Base-by-base conservation (phyloP, 345 rosid species). In the Populus nigra region DNA sequence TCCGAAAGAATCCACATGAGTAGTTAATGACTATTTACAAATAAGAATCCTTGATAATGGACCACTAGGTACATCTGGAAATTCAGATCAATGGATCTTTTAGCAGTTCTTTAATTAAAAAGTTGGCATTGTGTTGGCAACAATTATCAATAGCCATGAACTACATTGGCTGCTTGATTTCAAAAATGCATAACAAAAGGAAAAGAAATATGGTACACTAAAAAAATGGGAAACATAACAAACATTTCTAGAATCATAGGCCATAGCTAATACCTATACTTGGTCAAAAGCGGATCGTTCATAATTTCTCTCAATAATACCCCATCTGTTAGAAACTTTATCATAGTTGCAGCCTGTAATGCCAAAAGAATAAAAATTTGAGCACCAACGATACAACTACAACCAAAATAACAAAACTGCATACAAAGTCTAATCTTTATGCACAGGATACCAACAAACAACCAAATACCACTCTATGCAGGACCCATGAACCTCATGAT, bases 241-340 rank as follows among this genome's bases (percentile, higher is more conserved):
- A 55, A 57, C 29, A 25, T 27, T 36, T 49, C 25, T 73, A 67
- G 36, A 82, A 50, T 45, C 67, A 78, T 41, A 47, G 50, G 16
- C 5, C 50, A 47, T 59, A 86, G 77, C 6, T 57, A 72, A 75
- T 88, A 93, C 99, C 99, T 93, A 71, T 95, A 95, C 79, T 93
- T 95, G 8, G 97, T 90, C 90, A 95, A 89, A 75, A 95, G 96
- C 53, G 98, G 99, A 90, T 95, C 99, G 68, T 90, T 98, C 99
- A 95, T 95, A 98, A 95, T 91, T 85, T 95, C 99, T 84, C 98
- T 89, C 18, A 96, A 91, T 59, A 96, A 83, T 15, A 96, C 94
- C 71, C 98, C 98, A 85, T 93, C 99, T 1, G 98, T 96, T 69
- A 93, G 96, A 88, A 96, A 96, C 77, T 96, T 96, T 72, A 93